Conservation (phyloP, 306 rosid species). For the Vigna radiata region DNA sequence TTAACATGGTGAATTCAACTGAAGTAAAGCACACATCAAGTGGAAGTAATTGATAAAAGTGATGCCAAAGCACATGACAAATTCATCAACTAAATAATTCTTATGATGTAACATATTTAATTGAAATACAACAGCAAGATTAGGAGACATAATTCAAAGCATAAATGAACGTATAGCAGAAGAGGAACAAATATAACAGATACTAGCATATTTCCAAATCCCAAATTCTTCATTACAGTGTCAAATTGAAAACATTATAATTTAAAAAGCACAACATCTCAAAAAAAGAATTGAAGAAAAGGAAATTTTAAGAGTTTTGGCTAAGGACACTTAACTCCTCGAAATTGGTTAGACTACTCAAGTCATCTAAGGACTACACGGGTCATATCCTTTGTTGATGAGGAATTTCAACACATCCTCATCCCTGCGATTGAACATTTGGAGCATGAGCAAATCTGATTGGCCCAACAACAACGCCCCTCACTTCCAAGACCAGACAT, state of each 20-base stretch:
- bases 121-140: constrained; percentile 2
- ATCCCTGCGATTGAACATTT: background rate
- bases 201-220: background rate
- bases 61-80: background rate
- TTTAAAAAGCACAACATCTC: constrained; percentile 14
- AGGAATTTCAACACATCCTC: background rate
- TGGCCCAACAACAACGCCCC: background rate
- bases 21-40: constrained; percentile 37
- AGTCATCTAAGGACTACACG: background rate
- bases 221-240: background rate
- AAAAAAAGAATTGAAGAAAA: constrained; percentile 8
- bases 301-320: background rate
- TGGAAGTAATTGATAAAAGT: constrained; percentile 26
- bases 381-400: background rate
- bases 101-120: background rate
- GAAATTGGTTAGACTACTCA: background rate
- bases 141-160: constrained; percentile 14
- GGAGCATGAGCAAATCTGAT: background rate
- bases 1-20: constrained; percentile 18
- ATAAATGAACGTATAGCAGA: background rate
- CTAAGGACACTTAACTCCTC: background rate
- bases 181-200: too few species aligned
- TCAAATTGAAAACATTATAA: constrained; percentile 19
- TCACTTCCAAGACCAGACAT: background rate
- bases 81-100: constrained; percentile 25